Conservation (phyloP, 2,329 filamentous ascomycete species). For the Trichoderma atroviride region DNA sequence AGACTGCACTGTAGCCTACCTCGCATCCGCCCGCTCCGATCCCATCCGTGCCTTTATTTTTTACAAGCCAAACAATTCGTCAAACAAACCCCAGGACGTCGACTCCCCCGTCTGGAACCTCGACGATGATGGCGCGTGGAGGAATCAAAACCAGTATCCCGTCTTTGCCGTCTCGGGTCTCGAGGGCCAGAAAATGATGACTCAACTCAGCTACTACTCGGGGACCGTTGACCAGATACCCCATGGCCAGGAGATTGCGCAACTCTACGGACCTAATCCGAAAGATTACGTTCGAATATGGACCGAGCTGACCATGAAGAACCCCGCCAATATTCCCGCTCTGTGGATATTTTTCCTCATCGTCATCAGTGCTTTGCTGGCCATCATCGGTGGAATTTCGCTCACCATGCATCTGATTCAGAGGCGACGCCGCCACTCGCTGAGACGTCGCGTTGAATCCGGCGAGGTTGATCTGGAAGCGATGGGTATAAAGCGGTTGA, state of each 20-base stretch:
- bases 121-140: slow-evolving; percentile 72
- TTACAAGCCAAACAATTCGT: slow-evolving; percentile 60
- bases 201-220: slow-evolving; percentile 74
- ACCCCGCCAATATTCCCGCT: slow-evolving; percentile 60
- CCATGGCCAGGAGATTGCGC: slow-evolving; percentile 58
- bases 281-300: slow-evolving; percentile 64
- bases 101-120: slow-evolving; percentile 71
- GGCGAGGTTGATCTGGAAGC: slow-evolving; percentile 87
- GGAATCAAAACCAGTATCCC: slow-evolving; percentile 69
- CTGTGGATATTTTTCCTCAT: slow-evolving; percentile 80
- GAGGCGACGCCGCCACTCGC: slow-evolving; percentile 64
- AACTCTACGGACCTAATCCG: slow-evolving; percentile 57
- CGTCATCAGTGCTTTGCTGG: slow-evolving; percentile 71
- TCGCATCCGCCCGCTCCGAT: slow-evolving; percentile 61
- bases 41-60: slow-evolving; percentile 66
- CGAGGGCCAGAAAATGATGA: slow-evolving; percentile 69
- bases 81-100: slow-evolving; percentile 64
- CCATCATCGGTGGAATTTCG: slow-evolving; percentile 68
- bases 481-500: slow-evolving; percentile 80
- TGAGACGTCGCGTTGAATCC: slow-evolving; percentile 70
- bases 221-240: slow-evolving; percentile 69
- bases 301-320: slow-evolving; percentile 55
- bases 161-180: slow-evolving; percentile 78
- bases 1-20: slow-evolving; percentile 73
- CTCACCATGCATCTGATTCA: slow-evolving; percentile 78